These are phyloP conservation scores for Apiospora saccharicola DNA, from an alignment of 2,329 filamentous ascomycete species.

Conservation along the genomic window DNA sequence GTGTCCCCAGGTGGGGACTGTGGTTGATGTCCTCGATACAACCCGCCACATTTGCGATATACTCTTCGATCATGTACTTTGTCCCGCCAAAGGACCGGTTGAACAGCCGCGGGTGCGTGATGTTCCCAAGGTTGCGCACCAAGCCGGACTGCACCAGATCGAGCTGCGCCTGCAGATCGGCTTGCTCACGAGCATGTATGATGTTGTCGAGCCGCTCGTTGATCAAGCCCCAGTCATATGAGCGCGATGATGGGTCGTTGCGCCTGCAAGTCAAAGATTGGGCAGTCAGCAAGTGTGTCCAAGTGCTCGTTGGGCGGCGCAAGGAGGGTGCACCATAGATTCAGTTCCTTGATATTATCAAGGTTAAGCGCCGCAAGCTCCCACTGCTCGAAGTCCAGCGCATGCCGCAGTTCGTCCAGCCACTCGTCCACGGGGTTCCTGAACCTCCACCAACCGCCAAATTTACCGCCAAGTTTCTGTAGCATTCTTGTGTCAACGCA, in stretches of 20 bases:
- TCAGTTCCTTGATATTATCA: conserved; percentile 82
- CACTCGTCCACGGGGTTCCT: conserved; percentile 71
- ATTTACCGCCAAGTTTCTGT: conserved; percentile 71
- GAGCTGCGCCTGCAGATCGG: conserved; percentile 77
- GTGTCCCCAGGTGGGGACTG: conserved; percentile 50
- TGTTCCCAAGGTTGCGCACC: conserved; percentile 89
- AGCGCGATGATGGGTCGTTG: conserved; percentile 78
- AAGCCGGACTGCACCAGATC: conserved; percentile 82
- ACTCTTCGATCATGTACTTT: conserved; percentile 90
- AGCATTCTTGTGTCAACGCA: not conserved
- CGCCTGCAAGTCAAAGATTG: conserved; percentile 62
- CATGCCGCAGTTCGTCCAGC: conserved; percentile 69
- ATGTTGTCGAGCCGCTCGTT: conserved; percentile 77
- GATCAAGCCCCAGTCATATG: conserved; percentile 89
- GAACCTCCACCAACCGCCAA: conserved; percentile 71
- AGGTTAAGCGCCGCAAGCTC: conserved; percentile 82
- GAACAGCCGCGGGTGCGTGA: conserved; percentile 81
- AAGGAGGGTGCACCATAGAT: conserved; percentile 70
- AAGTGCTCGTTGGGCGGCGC: not conserved
- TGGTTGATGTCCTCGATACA: conserved; percentile 78
- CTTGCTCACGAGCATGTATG: conserved; percentile 71
- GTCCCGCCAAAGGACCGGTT: conserved; percentile 87
- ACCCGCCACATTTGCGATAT: conserved; percentile 83
- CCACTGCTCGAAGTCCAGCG: conserved; percentile 83
- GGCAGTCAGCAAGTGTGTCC: not conserved